phyloP scores from a whole-genome alignment of 805 yeast genomes.

The Starmerella riodocensis region DNA sequence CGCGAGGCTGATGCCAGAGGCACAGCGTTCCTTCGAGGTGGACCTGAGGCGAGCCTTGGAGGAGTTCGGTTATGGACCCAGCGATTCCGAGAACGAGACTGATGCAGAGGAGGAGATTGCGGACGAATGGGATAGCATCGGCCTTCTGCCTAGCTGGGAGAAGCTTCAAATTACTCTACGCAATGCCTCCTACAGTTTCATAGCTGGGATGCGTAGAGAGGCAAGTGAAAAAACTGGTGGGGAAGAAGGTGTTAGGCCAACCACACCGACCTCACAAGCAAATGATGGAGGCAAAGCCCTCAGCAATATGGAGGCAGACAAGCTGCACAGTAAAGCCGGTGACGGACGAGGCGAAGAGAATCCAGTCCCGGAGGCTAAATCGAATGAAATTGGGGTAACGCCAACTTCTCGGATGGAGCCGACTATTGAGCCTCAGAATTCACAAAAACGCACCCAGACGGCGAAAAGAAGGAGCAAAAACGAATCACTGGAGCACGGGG shows the following conservation, averaged over 20 bases:
- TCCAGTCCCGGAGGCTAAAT: neutral
- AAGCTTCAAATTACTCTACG: constrained; percentile 14
- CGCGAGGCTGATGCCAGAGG: no score
- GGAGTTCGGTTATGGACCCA: constrained; percentile 10
- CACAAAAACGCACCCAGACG: no score
- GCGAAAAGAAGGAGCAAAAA: no score
- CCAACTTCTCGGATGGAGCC: no score
- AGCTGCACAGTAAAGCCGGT: no score
- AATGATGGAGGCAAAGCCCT: no score
- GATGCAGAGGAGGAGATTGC: neutral
- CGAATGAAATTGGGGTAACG: neutral
- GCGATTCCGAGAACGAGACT: constrained; percentile 2
- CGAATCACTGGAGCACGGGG: neutral
- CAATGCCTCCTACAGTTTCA: constrained; percentile 14
- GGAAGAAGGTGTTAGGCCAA: neutral
- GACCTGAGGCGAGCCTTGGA: constrained; percentile 12
- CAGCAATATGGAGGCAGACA: no score
- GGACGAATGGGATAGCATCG: constrained; percentile 16
- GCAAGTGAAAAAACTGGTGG: neutral
- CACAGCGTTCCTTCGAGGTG: neutral
- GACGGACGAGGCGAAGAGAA: no score
- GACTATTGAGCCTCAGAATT: no score
- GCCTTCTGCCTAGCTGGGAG: constrained; percentile 17
- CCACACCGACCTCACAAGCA: no score
- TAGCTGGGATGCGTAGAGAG: constrained; percentile 12